Evolutionary conservation across 192 early-diverging fungal species (phyloP), one percentile per base, ranked within the genome.

Genomic region (Coemansia sp.): DNA sequence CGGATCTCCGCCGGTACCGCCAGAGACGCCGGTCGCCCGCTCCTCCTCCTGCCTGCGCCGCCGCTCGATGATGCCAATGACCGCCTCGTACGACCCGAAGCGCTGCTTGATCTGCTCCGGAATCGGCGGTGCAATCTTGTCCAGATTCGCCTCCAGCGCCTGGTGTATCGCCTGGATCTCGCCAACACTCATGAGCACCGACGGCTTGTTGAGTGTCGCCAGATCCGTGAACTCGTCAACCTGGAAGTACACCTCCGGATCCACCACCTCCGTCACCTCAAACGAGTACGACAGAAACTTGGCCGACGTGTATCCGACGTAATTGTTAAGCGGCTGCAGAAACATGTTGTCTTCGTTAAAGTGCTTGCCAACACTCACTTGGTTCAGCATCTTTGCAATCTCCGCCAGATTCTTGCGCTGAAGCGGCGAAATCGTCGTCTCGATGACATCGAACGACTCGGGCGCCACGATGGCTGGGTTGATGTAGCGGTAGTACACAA

Each of bases 391-490:
- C 83, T 97, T 98, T 48, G 93, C 91, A 48, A 96, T 89, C 77
- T 97, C 96, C 0, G 95, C 96, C 67, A 99, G 82, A 74, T 99
- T 99, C 83, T 95, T 97, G 72, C 96, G 92, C 81, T 98, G 94
- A 70, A 89, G 84, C 3, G 93, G 95, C 63, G 86, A 88, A 50
- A 99, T 89, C 10, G 86, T 84, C 12, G 85, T 84, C 26, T 98
- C 93, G 61, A 98, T 92, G 59, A 99, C 94, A 74, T 97, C 95
- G 67, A 95, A 99, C 18, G 90, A 89, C 72, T 99, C 98, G 32
- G 98, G 98, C 19, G 97, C 94, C 83, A 96, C 88, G 65, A 99
- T 98, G 5, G 93, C 97, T 19, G 98, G 98, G 80, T 95, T 99
- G 74, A 99, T 92, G 79, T 98, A 99, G 43, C 96, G 90, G 79